A percentile compares a stretch with the other conserved stretches of the same genome.
These are phyloP conservation scores for Pezicula neosporulosa DNA, from an alignment of 2,329 filamentous ascomycete species.

Conservation along the genomic window DNA sequence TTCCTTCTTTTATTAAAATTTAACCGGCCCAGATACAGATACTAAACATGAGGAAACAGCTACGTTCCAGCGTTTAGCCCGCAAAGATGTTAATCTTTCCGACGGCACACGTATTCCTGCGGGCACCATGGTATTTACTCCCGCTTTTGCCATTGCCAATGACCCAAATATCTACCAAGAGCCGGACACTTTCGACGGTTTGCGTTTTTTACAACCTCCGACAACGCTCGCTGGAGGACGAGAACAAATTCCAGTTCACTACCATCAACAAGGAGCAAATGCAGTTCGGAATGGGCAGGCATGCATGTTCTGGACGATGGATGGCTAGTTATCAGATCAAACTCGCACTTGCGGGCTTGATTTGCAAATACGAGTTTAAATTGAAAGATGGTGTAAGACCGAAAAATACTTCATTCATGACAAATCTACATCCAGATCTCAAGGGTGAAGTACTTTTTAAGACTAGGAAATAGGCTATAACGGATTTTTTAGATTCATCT, in stretches of 20 bases:
- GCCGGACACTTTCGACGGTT: not conserved
- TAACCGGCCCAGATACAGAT: not conserved
- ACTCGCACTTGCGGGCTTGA: not conserved
- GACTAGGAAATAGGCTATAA: too few species aligned
- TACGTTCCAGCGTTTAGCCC: not conserved
- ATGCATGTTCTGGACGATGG: not conserved
- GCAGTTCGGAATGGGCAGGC: not conserved
- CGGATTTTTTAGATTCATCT: too few species aligned
- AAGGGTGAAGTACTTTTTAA: not conserved
- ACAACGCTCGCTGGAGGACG: not conserved
- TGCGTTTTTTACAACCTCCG: not conserved
- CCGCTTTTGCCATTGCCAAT: not conserved
- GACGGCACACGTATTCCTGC: not conserved
- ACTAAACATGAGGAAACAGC: not conserved
- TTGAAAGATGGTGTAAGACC: not conserved
- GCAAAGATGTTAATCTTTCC: not conserved
- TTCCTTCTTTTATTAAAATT: not conserved
- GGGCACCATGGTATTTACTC: not conserved
- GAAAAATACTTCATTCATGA: not conserved
- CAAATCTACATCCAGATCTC: not conserved
- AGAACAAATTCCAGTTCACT: not conserved
- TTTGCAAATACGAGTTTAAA: not conserved
- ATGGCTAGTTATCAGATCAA: not conserved
- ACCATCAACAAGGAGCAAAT: not conserved
- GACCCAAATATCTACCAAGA: not conserved